Base-by-base conservation (phyloP, 2,329 filamentous ascomycete genomes). In the Dryadomyces quercivorus region DNA sequence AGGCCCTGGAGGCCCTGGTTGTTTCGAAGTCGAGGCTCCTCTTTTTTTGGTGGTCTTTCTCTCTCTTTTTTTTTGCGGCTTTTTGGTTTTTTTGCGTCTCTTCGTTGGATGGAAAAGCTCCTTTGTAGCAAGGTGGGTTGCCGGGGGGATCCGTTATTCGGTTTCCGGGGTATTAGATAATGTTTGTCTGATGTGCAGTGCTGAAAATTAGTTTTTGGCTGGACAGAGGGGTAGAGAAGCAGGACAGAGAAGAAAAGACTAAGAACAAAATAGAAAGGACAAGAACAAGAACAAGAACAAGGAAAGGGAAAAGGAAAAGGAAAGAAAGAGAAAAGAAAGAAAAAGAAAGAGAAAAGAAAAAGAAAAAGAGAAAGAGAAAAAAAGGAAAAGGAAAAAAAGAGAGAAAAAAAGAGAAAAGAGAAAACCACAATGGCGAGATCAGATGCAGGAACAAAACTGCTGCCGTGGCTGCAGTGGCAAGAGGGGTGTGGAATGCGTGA, bases 381-480 rank as follows among this genome's bases (percentile, higher is more conserved):
- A 7, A 46, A 12, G 20, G 47, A 49, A 5, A 16, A 26, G 1
- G 3, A 16, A 20, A 18, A 34, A n/a, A 44, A 20, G n/a, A 44
- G 4, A 21, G 21, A 20, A 21, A 26, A 26, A 46, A 47, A 12
- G 13, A 20, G 12, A 53, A 15, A 18, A 15, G 21, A 16, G 31
- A 36, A 48, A 55, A 38, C 26, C 50, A 51, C 44, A 50, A 60
- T 34, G 18, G 54, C 51, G 44, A 61, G 56, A 56, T 58, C 56
- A 44, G 52, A 59, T 59, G 60, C 56, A 60, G 54, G 58, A 55
- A 59, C 57, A 54, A 47, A 48, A 50, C 16, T 16, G 48, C 52
- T 31, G 44, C 46, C 40, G n/a, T n/a, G n/a, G n/a, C n/a, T n/a
- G n/a, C n/a, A n/a, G n/a, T n/a, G n/a, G 42, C 20, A 20, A 20